Conservation (phyloP, 2,329 filamentous ascomycete species). For the Fusarium brevicatenulatum region DNA sequence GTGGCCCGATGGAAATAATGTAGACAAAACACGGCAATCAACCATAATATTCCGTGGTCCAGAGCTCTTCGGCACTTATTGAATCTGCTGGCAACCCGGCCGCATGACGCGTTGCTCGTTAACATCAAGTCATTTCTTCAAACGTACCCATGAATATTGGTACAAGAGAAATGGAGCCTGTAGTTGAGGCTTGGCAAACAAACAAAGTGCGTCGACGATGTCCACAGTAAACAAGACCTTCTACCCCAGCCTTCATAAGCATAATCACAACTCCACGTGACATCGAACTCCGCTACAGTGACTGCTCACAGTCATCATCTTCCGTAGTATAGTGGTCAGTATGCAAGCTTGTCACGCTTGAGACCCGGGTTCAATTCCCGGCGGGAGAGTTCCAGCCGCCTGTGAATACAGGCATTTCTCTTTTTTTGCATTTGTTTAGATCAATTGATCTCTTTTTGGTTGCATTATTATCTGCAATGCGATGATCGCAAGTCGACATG, state of each 20-base stretch:
- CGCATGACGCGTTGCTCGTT: neutral
- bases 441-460: accelerated
- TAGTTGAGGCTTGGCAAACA: neutral
- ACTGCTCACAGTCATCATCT: conserved; percentile 22
- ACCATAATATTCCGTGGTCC: neutral
- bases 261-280: neutral
- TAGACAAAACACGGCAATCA: neutral
- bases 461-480: accelerated
- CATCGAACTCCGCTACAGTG: conserved; percentile 27
- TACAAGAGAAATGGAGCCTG: neutral
- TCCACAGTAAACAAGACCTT: neutral
- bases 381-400: conserved; percentile 27
- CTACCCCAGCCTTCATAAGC: neutral
- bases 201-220: neutral
- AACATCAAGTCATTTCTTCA: neutral
- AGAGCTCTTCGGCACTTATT: neutral
- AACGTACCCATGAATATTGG: neutral
- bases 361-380: conserved; percentile 31
- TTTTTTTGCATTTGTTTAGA: accelerated
- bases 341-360: conserved; percentile 31
- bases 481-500: accelerated
- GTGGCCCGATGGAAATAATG: neutral
- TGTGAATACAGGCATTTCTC: neutral
- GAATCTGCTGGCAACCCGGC: neutral
- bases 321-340: conserved; percentile 34